A percentile compares a stretch with the other conserved stretches of the same genome.
These are phyloP conservation scores for Chrysochromulina parva DNA, from an alignment of 78 protist species.

Conservation along the genomic window DNA sequence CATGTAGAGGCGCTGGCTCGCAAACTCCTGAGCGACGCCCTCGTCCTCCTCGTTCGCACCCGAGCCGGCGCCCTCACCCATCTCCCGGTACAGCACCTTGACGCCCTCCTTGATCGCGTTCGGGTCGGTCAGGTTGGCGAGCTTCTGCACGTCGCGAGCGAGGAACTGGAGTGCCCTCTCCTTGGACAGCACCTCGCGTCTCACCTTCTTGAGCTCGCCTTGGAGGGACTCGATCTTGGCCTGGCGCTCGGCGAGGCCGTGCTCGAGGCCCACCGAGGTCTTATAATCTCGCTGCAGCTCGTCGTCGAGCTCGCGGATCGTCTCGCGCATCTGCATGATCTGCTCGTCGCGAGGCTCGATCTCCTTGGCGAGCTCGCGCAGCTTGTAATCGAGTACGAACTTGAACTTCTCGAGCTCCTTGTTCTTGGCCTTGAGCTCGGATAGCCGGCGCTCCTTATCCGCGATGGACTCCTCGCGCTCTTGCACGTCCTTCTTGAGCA, in stretches of 20 bases:
- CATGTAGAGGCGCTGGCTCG: constrained; percentile 58
- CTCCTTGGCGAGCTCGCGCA: constrained; percentile 70
- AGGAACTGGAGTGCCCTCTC: background rate
- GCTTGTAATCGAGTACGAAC: constrained; percentile 83
- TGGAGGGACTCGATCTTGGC: background rate
- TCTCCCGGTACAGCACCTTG: constrained; percentile 9
- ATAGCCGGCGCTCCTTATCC: constrained; percentile 70
- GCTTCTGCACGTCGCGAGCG: background rate
- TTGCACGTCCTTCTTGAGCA: constrained; percentile 44
- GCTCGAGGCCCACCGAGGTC: background rate
- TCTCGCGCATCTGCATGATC: constrained; percentile 34
- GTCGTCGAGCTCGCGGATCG: constrained; percentile 42
- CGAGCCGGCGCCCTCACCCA: too few species aligned
- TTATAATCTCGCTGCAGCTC: constrained; percentile 42
- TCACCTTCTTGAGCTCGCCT: background rate
- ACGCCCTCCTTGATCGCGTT: background rate
- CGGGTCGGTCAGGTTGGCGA: background rate
- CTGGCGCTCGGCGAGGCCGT: background rate
- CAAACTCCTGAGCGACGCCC: constrained; percentile 31
- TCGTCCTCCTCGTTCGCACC: constrained; percentile 31
- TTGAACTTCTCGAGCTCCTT: constrained; percentile 85
- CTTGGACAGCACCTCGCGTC: background rate
- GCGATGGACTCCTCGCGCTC: constrained; percentile 74
- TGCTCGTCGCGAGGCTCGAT: constrained; percentile 77
- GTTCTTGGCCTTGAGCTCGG: constrained; percentile 70